A percentile compares a stretch with the other conserved stretches of the same genome.
These are phyloP conservation scores for Didymella lethalis DNA, from an alignment of 2,329 filamentous ascomycete genomes.

Conservation along the genomic window DNA sequence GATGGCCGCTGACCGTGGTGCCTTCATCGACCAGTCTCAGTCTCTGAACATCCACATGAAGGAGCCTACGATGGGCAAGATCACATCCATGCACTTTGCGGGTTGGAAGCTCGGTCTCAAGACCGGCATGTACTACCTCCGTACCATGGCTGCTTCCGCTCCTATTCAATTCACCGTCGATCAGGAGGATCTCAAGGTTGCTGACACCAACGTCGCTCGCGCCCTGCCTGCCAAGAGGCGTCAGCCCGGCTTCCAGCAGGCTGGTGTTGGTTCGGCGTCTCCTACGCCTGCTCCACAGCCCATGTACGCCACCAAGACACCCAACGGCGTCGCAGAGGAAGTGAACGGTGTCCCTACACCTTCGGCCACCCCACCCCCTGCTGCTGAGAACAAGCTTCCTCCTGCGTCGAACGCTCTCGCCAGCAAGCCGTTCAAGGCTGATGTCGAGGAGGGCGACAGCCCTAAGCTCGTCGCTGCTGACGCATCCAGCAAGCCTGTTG, in stretches of 20 bases:
- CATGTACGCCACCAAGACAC: constrained; percentile 68
- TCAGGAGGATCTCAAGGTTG: constrained; percentile 89
- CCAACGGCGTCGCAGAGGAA: constrained; percentile 46
- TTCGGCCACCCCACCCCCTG: constrained; percentile 69
- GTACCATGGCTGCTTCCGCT: constrained; percentile 94
- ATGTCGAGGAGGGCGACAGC: constrained; percentile 77
- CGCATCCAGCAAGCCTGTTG: constrained; percentile 66
- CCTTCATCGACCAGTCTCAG: constrained; percentile 98
- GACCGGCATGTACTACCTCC: constrained; percentile 99
- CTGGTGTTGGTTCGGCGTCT: constrained; percentile 54
- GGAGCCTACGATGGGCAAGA: constrained; percentile 99
- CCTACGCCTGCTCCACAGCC: constrained; percentile 71
- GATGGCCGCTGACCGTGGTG: constrained; percentile 98
- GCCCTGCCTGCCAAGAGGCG: constrained; percentile 73
- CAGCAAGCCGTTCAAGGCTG: constrained; percentile 76
- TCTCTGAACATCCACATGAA: constrained; percentile 99
- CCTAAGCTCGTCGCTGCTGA: constrained; percentile 80
- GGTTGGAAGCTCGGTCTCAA: constrained; percentile 99
- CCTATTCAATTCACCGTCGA: constrained; percentile 99
- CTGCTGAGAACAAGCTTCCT: constrained; percentile 56
- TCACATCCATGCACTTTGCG: constrained; percentile 99
- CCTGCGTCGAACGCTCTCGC: constrained; percentile 65
- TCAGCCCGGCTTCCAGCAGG: constrained; percentile 37
- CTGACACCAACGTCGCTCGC: constrained; percentile 79
- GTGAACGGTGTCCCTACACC: constrained; percentile 74